A percentile compares a stretch with the other conserved stretches of the same genome.
phyloP scores from a whole-genome alignment of 768 basidiomycete genomes.

The Sistotremastrum suecicum region DNA sequence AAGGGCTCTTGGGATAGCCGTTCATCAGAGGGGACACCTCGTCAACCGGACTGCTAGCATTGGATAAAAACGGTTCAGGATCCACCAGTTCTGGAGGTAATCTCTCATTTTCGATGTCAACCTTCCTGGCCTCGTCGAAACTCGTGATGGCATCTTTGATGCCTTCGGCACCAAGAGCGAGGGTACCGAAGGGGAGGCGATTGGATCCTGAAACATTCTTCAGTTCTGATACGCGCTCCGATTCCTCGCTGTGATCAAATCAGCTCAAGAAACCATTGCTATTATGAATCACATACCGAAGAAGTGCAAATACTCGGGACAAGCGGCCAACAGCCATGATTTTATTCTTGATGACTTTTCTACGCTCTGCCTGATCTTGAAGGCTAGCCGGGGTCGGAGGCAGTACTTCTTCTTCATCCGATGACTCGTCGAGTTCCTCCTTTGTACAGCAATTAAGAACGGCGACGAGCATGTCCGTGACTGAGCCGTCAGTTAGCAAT shows the following conservation, averaged over 20 bases:
- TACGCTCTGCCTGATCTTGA: constrained; percentile 49
- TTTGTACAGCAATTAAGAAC: constrained; percentile 92
- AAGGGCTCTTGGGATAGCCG: constrained; percentile 7
- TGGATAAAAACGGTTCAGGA: constrained; percentile 38
- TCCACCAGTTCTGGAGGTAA: constrained; percentile 94
- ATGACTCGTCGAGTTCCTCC: constrained; percentile 83
- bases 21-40: constrained; percentile 19
- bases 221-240: constrained; percentile 92
- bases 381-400: constrained; percentile 14
- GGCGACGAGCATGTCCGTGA: constrained; percentile 97
- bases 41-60: constrained; percentile 22
- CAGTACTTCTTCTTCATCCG: constrained; percentile 22
- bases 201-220: constrained; percentile 74
- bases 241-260: constrained; percentile 63
- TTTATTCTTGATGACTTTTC: constrained; percentile 94
- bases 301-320: constrained; percentile 88
- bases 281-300: constrained; percentile 49
- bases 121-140: constrained; percentile 94
- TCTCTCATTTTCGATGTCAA: constrained; percentile 97
- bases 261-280: background rate
- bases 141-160: constrained; percentile 89
- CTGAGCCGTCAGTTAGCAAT: constrained; percentile 23
- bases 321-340: constrained; percentile 95
- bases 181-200: constrained; percentile 68
- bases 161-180: constrained; percentile 83